These are phyloP conservation scores for Daldinia vernicosa DNA, from an alignment of 495 filamentous ascomycete genomes.

Conservation along the genomic window DNA sequence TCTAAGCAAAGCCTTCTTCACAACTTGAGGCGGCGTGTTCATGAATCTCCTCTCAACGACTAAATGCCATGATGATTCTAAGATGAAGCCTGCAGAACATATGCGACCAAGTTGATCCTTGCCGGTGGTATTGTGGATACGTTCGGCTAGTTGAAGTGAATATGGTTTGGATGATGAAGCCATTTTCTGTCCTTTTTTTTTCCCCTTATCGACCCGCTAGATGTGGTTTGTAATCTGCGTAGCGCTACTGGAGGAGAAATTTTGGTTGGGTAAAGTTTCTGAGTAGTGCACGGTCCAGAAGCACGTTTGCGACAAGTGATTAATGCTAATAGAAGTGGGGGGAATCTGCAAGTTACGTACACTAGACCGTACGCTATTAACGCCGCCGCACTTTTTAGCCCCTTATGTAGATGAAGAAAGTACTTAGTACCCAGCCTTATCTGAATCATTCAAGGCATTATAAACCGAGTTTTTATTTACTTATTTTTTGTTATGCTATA, in stretches of 20 bases:
- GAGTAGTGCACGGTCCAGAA: neutral
- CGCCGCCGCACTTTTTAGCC: neutral
- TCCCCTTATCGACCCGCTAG: neutral
- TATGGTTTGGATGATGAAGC: conserved; percentile 28
- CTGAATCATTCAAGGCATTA: neutral
- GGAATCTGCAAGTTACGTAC: neutral
- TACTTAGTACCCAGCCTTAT: neutral
- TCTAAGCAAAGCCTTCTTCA: conserved; percentile 27
- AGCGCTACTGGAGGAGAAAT: neutral
- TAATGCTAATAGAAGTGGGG: neutral
- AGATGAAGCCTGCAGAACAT: conserved; percentile 21
- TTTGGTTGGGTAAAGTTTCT: neutral
- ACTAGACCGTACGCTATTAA: neutral
- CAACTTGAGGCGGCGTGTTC: conserved; percentile 22
- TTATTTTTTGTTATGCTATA: no score
- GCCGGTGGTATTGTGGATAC: conserved; percentile 33
- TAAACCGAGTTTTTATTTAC: no score
- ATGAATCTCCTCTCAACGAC: conserved; percentile 24
- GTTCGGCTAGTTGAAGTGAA: conserved; percentile 36
- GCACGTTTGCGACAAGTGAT: neutral
- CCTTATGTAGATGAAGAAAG: neutral
- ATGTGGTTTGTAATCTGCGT: neutral
- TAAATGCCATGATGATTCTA: conserved; percentile 34
- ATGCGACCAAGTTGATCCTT: conserved; percentile 29
- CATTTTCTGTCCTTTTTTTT: conserved; percentile 12